Evolutionary conservation across 1,139 yeast species (phyloP), one percentile per base, ranked within the genome.

Genomic region (Nakaseomyces uthaithaninus): DNA sequence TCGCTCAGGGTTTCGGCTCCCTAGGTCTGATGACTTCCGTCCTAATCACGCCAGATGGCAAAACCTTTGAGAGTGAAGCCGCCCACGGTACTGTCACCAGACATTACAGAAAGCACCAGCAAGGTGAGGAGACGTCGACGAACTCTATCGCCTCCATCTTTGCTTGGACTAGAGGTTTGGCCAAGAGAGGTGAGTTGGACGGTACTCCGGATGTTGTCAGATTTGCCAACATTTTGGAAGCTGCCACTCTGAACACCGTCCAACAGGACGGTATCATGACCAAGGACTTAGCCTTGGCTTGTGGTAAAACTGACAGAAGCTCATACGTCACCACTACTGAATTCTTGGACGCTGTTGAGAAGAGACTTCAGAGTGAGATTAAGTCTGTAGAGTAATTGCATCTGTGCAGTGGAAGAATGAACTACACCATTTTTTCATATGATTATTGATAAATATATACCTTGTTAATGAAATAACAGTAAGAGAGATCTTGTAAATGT

Each of bases 41-140:
- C 12, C 71, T 82, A 53, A 78, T 81, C 65, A 79, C 91, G n/a
- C 87, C 93, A 44, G 91, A 82, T 63, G 93, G 93, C 27, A 80
- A 80, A 64, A 75, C 89, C 12, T 82, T 78, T 57, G 91, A 82
- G 64, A 69, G 82, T 44, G 93, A 82, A 65, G 93, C 93, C 46
- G 93, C 93, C 30, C 93, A 82, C 56, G 93, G 93, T 50, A 82
- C 93, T 5, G 93, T 82, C 51, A 82, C 93, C 23, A 77, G 93
- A 74, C 93, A 82, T 62, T 82, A 69, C 66, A 80, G 91, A 74
- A 83, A 77, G 64, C 80, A 80, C 58, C 91, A 82, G 65, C 80
- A 77, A 61, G 93, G 93, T 45, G 79, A 81, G 61, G 89, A 80
- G 60, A 82, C 93, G 11, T 80, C 87, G 5, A 82, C 93, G 42